Percentiles rank a stretch among this genome's conserved stretches.
phyloP scores from a whole-genome alignment of 1,284 basidiomycete genomes.

The Cryptococcus hybrid region DNA sequence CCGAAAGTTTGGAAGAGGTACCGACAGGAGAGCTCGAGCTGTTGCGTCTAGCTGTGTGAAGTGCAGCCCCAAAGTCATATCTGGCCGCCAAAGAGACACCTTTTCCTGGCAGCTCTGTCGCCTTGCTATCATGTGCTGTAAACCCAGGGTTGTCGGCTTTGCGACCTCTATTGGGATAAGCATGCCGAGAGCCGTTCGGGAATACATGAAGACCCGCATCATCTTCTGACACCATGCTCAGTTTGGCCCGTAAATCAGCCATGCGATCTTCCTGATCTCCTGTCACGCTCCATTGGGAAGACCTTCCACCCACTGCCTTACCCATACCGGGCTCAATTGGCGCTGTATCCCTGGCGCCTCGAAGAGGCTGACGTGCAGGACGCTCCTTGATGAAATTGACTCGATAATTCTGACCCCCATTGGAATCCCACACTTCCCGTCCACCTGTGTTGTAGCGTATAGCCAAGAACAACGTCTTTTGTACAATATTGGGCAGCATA shows the following conservation, averaged over 20 bases:
- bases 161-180: conserved; percentile 3
- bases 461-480: conserved; percentile 80
- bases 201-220: conserved; percentile 36
- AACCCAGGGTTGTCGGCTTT: neutral
- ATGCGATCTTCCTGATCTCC: conserved; percentile 45
- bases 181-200: conserved; percentile 17
- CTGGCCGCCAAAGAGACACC: conserved; percentile 41
- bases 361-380: conserved; percentile 4
- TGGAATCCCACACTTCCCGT: conserved; percentile 86
- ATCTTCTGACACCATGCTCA: conserved; percentile 52
- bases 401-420: conserved; percentile 73
- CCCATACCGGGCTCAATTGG: conserved; percentile 39
- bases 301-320: conserved; percentile 32
- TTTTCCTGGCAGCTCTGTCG: conserved; percentile 24
- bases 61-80: conserved; percentile 56
- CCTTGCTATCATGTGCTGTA: conserved; percentile 4
- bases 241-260: conserved; percentile 53
- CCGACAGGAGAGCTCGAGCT: conserved; percentile 35
- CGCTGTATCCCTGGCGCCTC: conserved; percentile 14
- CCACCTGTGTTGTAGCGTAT: conserved; percentile 73
- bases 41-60: conserved; percentile 46
- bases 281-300: conserved; percentile 49
- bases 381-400: conserved; percentile 51
- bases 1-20: conserved; percentile 19
- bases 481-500: conserved; percentile 63